Conservation (phyloP, 2,329 filamentous ascomycete species). For the Xylariaceae sp. region DNA sequence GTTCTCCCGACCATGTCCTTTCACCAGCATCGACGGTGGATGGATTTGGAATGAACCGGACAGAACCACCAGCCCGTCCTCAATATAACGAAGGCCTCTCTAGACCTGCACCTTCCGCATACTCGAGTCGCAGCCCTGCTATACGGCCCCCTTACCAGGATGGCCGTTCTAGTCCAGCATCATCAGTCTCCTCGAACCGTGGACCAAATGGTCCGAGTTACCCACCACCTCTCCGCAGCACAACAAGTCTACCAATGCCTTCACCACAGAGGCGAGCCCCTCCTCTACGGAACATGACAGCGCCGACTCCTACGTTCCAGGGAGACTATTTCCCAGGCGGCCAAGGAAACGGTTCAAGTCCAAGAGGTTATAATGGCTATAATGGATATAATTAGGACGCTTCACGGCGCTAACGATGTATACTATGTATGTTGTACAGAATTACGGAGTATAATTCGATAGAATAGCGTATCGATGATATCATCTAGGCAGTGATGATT, state of each 20-base stretch:
- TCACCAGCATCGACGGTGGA: conserved; percentile 32
- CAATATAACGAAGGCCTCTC: conserved; percentile 27
- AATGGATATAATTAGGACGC: conserved; percentile 29
- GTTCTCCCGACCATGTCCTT: conserved; percentile 32
- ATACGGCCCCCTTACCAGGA: conserved; percentile 12
- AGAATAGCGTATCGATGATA: too few species aligned
- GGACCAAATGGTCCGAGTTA: conserved; percentile 26
- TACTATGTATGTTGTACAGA: too few species aligned
- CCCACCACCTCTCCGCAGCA: conserved; percentile 34
- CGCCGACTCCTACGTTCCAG: conserved; percentile 34
- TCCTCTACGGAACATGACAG: conserved; percentile 45
- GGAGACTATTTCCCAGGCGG: conserved; percentile 29
- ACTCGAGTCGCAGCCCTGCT: conserved; percentile 20
- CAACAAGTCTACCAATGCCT: conserved; percentile 36
- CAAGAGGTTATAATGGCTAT: conserved; percentile 22
- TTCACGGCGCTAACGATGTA: conserved; percentile 23
- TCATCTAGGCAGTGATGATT: too few species aligned
- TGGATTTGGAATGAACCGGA: too few species aligned
- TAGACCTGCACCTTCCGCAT: conserved; percentile 32
- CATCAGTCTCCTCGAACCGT: conserved; percentile 20
- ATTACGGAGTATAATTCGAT: too few species aligned
- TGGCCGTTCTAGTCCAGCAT: conserved; percentile 32
- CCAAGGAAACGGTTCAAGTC: conserved; percentile 26
- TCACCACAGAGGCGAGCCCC: conserved; percentile 32
- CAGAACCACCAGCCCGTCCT: conserved; percentile 15